Evolutionary conservation across 805 yeast genomes (phyloP), one percentile per base, ranked within the genome.

Genomic region (Barnettozyma populi): DNA sequence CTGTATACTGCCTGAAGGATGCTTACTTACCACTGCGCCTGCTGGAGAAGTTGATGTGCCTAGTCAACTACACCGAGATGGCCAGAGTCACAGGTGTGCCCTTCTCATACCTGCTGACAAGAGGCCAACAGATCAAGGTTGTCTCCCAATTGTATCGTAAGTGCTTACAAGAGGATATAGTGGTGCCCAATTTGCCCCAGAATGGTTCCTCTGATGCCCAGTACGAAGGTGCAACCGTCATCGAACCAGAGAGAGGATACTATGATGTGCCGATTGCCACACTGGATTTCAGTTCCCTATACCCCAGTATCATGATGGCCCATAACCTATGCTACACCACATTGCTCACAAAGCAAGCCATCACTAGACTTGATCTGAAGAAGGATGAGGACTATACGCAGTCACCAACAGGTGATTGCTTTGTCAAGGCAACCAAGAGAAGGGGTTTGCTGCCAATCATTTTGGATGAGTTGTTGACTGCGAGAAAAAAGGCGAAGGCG

Each of bases 11-110:
- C 75, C 72, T 94, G 59, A 94, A 94, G 60, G 99, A 94, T 73
- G 97, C 99, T 0, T 90, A 85, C 60, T 71, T 94, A 41, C 99
- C 99, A 1, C 62, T 94, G 57, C 72, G 99, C 53, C 73, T 94
- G 34, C 67, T 90, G 58, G 97, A 92, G 54, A 95, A 92, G 60
- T 75, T 94, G 46, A 95, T 94, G 99, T 90, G 97, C 58, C 72
- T 94, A 51, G 95, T 95, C 51, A 94, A 94, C 61, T 94, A 94
- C 67, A 92, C 97, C 0, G 99, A 94, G 68, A 94, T 94, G 99
- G 97, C 99, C 2, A 84, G 99, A 71, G 99, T 94, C 24, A 94
- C 99, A 0, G 99, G 99, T 55, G 98, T 94, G 10, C 99, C 99
- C 0, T 89, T 94, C 60, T 85, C 97, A 1, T 92, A 82, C 61